phyloP scores from a whole-genome alignment of 1,284 basidiomycete species.

The Ceratobasidium sp. region DNA sequence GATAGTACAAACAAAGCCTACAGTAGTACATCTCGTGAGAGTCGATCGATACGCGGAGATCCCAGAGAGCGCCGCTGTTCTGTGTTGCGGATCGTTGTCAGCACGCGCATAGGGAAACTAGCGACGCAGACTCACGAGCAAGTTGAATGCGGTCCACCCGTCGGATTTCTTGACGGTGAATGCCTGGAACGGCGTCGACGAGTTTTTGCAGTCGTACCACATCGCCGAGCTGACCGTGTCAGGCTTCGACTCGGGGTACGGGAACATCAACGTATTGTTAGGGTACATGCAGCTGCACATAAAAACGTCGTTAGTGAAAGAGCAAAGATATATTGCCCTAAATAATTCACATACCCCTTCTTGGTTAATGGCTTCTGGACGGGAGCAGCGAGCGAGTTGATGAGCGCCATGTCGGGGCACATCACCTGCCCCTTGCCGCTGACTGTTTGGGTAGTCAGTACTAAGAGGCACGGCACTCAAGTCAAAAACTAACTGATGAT shows the following conservation, averaged over 20 bases:
- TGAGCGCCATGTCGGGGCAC: conserved; percentile 9
- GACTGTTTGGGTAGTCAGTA: background rate
- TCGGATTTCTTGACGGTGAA: conserved; percentile 1
- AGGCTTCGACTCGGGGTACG: conserved; percentile 30
- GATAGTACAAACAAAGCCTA: background rate
- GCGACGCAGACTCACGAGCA: background rate
- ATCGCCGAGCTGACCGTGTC: background rate
- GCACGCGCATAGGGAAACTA: background rate
- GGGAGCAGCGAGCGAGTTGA: conserved; percentile 8
- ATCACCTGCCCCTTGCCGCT: conserved; percentile 19
- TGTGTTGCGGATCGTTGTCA: background rate
- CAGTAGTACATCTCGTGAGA: conserved; percentile 33
- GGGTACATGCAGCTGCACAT: conserved; percentile 8
- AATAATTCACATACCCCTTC: conserved; percentile 7
- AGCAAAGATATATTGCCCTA: background rate
- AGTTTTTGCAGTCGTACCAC: conserved; percentile 22
- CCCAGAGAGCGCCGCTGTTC: conserved; percentile 36
- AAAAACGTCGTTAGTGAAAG: background rate
- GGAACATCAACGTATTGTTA: conserved; percentile 18
- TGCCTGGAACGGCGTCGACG: background rate
- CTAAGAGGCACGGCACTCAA: background rate
- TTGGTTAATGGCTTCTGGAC: conserved; percentile 27
- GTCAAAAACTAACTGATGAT: conserved; percentile 13
- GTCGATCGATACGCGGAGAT: conserved; percentile 23
- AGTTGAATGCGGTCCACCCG: conserved; percentile 16